Conservation (phyloP, 176 grass and related monocot species). For the Ampelocalamus luodianensis region DNA sequence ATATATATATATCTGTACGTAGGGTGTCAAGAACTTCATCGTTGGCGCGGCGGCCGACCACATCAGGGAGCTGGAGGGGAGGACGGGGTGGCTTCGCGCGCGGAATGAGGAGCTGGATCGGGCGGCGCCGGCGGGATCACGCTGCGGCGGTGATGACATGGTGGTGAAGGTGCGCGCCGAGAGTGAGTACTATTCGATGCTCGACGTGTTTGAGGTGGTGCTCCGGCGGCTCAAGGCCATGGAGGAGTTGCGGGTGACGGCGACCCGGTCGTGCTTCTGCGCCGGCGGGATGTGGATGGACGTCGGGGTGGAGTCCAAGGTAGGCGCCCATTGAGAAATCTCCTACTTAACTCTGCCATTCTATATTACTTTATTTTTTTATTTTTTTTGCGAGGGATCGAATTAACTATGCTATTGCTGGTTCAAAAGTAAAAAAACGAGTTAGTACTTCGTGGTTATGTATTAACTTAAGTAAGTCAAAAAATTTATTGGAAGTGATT, state of each 20-base stretch:
- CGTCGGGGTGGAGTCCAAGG: conserved; percentile 37
- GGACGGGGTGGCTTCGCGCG: conserved; percentile 37
- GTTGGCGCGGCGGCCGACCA: conserved; percentile 31
- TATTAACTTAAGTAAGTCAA: neutral
- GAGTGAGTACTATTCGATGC: neutral
- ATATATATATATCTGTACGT: too few species aligned
- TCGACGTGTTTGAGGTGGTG: conserved; percentile 26
- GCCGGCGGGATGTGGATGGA: conserved; percentile 39
- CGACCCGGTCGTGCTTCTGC: conserved; percentile 31
- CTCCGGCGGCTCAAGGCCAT: conserved; percentile 49
- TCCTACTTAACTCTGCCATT: neutral
- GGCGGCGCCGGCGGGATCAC: neutral
- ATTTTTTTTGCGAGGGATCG: neutral
- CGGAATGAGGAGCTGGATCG: conserved; percentile 27
- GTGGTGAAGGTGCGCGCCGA: conserved; percentile 45
- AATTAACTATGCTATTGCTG: neutral
- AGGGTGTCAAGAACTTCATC: conserved; percentile 56
- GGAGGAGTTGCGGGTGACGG: conserved; percentile 44
- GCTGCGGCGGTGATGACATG: neutral
- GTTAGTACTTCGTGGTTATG: neutral
- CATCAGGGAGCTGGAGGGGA: conserved; percentile 45
- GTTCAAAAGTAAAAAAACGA: neutral
- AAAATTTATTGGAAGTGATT: neutral
- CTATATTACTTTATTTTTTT: too few species aligned
- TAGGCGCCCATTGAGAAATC: neutral